phyloP scores from a whole-genome alignment of 768 basidiomycete species.

The Mycena leptocephala region DNA sequence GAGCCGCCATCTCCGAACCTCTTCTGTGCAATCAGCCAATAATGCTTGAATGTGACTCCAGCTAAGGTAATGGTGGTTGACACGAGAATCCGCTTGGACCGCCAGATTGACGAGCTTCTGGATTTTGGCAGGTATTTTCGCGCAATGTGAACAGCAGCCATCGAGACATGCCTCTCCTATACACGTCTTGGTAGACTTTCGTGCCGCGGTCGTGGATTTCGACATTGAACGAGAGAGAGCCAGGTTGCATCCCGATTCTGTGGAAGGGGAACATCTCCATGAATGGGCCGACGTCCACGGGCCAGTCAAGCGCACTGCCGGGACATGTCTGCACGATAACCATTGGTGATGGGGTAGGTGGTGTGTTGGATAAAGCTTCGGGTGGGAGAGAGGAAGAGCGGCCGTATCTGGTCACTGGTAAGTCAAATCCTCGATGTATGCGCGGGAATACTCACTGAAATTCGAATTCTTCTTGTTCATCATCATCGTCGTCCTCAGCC shows the following conservation, averaged over 20 bases:
- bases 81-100: not conserved
- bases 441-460: not conserved
- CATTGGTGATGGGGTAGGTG: not conserved
- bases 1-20: not conserved
- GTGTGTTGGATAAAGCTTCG: not conserved
- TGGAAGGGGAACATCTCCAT: constrained; percentile 21
- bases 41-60: not conserved
- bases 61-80: not conserved
- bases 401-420: not conserved
- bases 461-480: not conserved
- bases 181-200: not conserved
- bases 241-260: not conserved
- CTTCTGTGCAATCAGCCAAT: not conserved
- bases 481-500: not conserved
- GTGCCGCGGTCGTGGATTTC: constrained; percentile 7
- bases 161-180: not conserved
- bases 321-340: not conserved
- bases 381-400: not conserved
- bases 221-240: constrained; percentile 12
- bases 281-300: not conserved
- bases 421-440: not conserved
- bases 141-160: not conserved
- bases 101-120: constrained; percentile 6
- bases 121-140: not conserved
- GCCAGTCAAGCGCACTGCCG: constrained; percentile 15